phyloP scores from a whole-genome alignment of 2,329 filamentous ascomycete species.

The Calonectria henricotiae region DNA sequence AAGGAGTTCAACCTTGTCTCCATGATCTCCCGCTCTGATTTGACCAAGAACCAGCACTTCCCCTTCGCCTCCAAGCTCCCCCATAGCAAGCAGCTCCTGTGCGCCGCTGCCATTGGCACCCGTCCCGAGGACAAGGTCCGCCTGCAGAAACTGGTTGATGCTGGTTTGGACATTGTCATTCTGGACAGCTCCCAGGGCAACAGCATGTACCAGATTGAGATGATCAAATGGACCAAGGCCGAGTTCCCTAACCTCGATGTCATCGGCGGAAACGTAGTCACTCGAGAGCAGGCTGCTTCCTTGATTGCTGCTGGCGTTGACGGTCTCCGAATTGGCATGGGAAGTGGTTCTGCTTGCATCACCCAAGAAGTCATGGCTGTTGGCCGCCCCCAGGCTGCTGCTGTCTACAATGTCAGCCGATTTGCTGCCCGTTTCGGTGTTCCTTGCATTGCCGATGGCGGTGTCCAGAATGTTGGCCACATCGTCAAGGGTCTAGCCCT shows the following conservation, averaged over 20 bases:
- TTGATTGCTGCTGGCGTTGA: conserved; percentile 96
- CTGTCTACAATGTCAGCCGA: conserved; percentile 89
- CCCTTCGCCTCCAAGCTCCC: conserved; percentile 96
- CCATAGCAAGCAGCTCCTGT: conserved; percentile 97
- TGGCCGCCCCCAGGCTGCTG: conserved; percentile 93
- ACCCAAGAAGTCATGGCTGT: conserved; percentile 99
- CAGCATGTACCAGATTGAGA: conserved; percentile 98
- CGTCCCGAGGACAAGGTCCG: conserved; percentile 92
- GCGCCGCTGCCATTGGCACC: conserved; percentile 95
- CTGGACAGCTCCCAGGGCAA: conserved; percentile 98
- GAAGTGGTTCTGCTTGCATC: conserved; percentile 97
- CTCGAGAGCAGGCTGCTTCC: conserved; percentile 92
- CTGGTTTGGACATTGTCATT: conserved; percentile 94
- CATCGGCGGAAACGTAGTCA: conserved; percentile 98
- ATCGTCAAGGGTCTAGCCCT: conserved; percentile 98
- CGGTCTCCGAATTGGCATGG: conserved; percentile 98
- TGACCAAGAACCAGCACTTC: conserved; percentile 99
- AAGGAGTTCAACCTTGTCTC: conserved; percentile 88
- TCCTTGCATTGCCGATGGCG: conserved; percentile 97
- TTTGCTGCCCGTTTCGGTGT: conserved; percentile 96
- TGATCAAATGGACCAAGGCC: conserved; percentile 96
- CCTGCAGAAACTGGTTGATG: conserved; percentile 90
- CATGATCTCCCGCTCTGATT: conserved; percentile 92
- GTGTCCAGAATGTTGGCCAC: conserved; percentile 98
- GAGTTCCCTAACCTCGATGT: conserved; percentile 91